Evolutionary conservation across 345 rosid species (phyloP), one percentile per base, ranked within the genome.

Genomic region (Ceriops tagal): DNA sequence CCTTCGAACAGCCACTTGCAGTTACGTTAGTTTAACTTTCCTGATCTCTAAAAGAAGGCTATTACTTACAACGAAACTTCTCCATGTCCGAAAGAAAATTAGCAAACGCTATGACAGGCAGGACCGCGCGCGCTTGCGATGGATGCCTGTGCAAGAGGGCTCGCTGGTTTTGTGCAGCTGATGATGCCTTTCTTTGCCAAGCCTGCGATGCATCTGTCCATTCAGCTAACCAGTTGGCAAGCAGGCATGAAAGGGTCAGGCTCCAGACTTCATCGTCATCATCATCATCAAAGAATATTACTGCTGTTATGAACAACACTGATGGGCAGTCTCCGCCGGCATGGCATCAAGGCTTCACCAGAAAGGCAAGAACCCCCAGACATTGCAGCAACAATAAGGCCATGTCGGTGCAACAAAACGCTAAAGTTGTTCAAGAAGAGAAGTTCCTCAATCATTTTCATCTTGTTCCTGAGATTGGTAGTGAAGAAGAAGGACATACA

Each of bases 141-240:
- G 28, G 76, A 55, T 73, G 76, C 28, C 53, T 69, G 8, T 5
- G 62, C 39, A 66, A 67, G 53, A 80, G 84, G 39, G 92, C 92
- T 10, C 78, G 84, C 20, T 85, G 90, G 89, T 87, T 74, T 62
- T 87, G 96, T 13, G 77, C 78, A 0, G 86, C 90, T 0, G 92
- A 89, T 15, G 90, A 84, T 34, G 92, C 96, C 47, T 89, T 89
- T 65, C 86, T 89, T 53, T 89, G 96, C 82, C 90, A 84, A 64
- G 75, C 61, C 32, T 89, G 96, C 51, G 92, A 87, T 73, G 61
- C 85, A 5, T 84, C 88, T 0, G 84, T 89, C 57, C 92, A 87
- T 78, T 85, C 92, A 0, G 90, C 92, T 1, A 87, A 89, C 78
- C 87, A 66, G 69, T 67, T 89, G 5, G 89, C 96, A 0, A 74